Evolutionary conservation across 257 asterid species (phyloP), one percentile per base, ranked within the genome.

Genomic region (Scutellaria galericulata): DNA sequence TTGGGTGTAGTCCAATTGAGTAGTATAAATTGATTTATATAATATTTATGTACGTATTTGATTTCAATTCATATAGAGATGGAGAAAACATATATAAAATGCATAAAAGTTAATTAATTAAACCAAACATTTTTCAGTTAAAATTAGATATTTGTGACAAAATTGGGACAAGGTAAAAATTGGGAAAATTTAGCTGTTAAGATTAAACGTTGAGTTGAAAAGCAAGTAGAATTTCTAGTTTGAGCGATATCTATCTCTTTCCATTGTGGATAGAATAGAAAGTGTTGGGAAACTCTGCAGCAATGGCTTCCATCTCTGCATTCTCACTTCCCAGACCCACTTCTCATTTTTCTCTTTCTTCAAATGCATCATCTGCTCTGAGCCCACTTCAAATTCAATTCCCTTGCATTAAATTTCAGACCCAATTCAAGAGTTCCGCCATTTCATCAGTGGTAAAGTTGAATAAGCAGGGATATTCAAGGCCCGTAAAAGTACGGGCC

Each of bases 221-320:
- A 45, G 7, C 27, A 9, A 44, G 10, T 22, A 2, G 11, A 47
- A 15, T n/a, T 67, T 14, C 4, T n/a, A 13, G 40, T 68, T 56
- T 22, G 27, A 9, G 39, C 41, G 59, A 51, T 31, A 31, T 31
- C 37, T 31, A 15, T 39, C 55, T 61, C 10, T 37, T 66, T 54
- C 47, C 40, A 24, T 69, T 70, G 80, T 74, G 85, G 85, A 81
- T 74, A 77, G 66, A 77, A 68, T 64, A 69, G 70, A 74, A 50
- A 18, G 52, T 9, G 71, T 74, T 77, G 45, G 57, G 44, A 71
- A 45, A 35, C 73, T 56, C 73, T 70, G 71, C 73, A 47, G 71
- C 75, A 64, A 89, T 89, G 96, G 91, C 88, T 82, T 72, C 91
- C 62, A 39, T 86, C 65, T 82, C 84, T 45, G 42, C 88, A 13